Percentiles rank a stretch among this genome's conserved stretches.
Conservation (phyloP, 164 flowering plant species). For the Chimonanthus salicifolius region DNA sequence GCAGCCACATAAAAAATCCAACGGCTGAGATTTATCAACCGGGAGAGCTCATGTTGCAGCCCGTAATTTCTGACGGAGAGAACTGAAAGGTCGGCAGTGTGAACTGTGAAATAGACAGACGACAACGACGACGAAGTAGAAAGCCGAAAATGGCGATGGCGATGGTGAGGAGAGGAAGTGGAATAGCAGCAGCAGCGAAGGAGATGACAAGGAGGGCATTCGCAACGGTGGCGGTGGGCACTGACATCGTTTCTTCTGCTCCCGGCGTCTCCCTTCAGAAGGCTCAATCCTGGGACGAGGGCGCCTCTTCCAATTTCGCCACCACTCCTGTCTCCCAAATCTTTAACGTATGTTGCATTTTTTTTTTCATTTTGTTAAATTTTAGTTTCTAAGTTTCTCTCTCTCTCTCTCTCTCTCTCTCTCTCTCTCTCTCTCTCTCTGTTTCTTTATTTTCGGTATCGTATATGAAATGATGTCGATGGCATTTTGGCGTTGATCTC, state of each 20-base stretch:
- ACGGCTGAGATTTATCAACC: no score
- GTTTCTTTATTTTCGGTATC: neutral
- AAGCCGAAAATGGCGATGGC: neutral
- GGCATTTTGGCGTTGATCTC: neutral
- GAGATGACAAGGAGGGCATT: conserved; percentile 6
- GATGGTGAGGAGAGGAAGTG: neutral
- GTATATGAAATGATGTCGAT: no score
- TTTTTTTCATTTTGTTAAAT: neutral
- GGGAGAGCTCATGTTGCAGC: no score
- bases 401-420: neutral
- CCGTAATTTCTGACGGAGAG: no score
- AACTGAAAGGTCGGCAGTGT: no score
- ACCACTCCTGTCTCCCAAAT: conserved; percentile 78
- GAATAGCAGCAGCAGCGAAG: neutral
- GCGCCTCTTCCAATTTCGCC: conserved; percentile 84
- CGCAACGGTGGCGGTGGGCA: conserved; percentile 52
- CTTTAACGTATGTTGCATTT: conserved; percentile 46
- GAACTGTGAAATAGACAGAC: neutral
- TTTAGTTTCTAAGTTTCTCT: neutral
- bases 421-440: neutral
- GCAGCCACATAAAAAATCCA: no score
- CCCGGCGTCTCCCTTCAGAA: conserved; percentile 78
- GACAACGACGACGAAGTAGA: neutral
- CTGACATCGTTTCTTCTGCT: conserved; percentile 71
- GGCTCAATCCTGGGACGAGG: conserved; percentile 94